These are phyloP conservation scores for Phytopythium sindhum DNA, from an alignment of 352 stramenopile species.

Conservation along the genomic window DNA sequence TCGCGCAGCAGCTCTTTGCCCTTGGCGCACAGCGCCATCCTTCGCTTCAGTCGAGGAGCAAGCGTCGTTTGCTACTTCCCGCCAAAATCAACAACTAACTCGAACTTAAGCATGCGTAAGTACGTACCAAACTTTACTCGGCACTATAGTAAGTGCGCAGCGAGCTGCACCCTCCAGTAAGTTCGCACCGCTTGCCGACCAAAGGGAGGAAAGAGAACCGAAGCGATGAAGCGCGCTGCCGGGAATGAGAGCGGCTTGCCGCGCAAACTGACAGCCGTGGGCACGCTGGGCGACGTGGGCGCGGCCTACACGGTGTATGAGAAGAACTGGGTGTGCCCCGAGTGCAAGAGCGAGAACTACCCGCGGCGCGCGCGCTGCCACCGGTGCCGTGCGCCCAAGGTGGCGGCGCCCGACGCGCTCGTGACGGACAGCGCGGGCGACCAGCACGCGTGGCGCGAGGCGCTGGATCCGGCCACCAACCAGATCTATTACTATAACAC, in stretches of 20 bases:
- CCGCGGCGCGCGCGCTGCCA: conserved; percentile 67
- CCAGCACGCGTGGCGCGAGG: conserved; percentile 84
- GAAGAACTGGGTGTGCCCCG: conserved; percentile 85
- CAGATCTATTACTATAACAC: conserved; percentile 95
- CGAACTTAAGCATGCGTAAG: background rate
- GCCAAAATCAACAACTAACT: conserved; percentile 11
- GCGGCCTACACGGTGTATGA: conserved; percentile 88
- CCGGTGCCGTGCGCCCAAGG: conserved; percentile 80
- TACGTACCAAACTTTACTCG: background rate
- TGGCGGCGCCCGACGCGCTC: conserved; percentile 49
- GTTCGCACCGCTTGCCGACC: background rate
- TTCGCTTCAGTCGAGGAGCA: background rate
- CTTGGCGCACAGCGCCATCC: conserved; percentile 76
- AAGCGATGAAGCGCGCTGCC: background rate
- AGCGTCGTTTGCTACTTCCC: conserved; percentile 4
- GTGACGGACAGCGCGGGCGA: conserved; percentile 49
- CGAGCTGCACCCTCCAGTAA: background rate
- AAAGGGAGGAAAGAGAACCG: background rate
- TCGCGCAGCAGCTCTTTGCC: conserved; percentile 86
- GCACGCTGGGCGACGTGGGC: conserved; percentile 78
- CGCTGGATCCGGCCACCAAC: conserved; percentile 84
- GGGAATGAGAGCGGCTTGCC: conserved; percentile 24
- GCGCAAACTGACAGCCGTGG: conserved; percentile 68
- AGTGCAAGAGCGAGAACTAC: conserved; percentile 89
- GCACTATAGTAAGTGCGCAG: background rate